A percentile compares a stretch with the other conserved stretches of the same genome.
Conservation (phyloP, 2,329 filamentous ascomycete genomes). For the Alternaria incomplexa region DNA sequence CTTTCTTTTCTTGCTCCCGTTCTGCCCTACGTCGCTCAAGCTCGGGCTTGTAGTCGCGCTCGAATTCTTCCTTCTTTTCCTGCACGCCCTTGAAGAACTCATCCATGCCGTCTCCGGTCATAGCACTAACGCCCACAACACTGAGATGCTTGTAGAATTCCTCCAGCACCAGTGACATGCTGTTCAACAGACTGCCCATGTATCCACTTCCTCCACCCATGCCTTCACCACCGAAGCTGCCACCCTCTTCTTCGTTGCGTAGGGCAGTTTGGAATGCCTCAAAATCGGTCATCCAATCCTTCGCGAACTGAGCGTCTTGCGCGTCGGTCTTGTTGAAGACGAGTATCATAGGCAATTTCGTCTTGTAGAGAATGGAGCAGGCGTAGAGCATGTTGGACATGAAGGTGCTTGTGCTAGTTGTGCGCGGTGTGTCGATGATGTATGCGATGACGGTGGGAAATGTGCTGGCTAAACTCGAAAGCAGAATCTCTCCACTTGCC, state of each 20-base stretch:
- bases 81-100: conserved; percentile 92
- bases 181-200: conserved; percentile 94
- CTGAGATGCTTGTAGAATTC: conserved; percentile 96
- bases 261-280: conserved; percentile 92
- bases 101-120: conserved; percentile 88
- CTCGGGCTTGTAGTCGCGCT: conserved; percentile 89
- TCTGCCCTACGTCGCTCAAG: conserved; percentile 78
- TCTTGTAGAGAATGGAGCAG: conserved; percentile 98
- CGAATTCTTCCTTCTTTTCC: conserved; percentile 86
- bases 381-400: conserved; percentile 99
- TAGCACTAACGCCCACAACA: conserved; percentile 90
- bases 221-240: conserved; percentile 77
- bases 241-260: conserved; percentile 76
- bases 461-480: conserved; percentile 88
- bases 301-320: conserved; percentile 86
- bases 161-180: conserved; percentile 96
- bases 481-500: conserved; percentile 89
- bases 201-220: conserved; percentile 80
- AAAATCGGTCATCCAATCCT: conserved; percentile 99
- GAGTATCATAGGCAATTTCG: conserved; percentile 95
- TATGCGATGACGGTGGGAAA: conserved; percentile 98
- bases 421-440: conserved; percentile 94
- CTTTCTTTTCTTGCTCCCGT: conserved; percentile 76
- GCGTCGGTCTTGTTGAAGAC: conserved; percentile 99
- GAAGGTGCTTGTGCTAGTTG: conserved; percentile 91